A percentile compares a stretch with the other conserved stretches of the same genome.
Evolutionary conservation across 2,329 filamentous ascomycete genomes (phyloP).

Genomic region (Clonostachys solani): DNA sequence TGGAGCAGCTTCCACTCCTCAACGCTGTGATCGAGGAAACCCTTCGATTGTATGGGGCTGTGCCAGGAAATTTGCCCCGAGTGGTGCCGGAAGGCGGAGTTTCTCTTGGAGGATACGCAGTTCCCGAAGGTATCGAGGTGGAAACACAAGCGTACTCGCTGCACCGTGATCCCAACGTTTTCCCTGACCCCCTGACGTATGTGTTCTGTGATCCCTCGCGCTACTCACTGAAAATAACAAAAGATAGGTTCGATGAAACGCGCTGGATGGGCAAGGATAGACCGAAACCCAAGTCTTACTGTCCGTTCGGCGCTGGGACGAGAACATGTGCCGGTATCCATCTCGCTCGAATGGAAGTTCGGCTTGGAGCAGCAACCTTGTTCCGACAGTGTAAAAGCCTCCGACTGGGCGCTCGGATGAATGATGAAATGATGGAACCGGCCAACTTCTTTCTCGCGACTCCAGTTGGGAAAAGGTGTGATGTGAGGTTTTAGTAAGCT

Average conservation of each 20-base stretch:
- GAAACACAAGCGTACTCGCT: constrained; percentile 38
- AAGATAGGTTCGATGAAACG: too few relatives aligned
- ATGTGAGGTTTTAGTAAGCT: too few relatives aligned
- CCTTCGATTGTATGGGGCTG: constrained; percentile 35
- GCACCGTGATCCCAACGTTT: constrained; percentile 35
- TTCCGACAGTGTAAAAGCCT: constrained; percentile 20
- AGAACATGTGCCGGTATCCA: constrained; percentile 48
- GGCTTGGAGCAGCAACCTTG: constrained; percentile 45
- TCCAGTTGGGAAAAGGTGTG: too few relatives aligned
- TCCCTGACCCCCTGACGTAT: constrained; percentile 26
- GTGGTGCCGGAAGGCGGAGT: constrained; percentile 30
- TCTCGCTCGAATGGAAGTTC: constrained; percentile 50
- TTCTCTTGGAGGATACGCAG: constrained; percentile 25
- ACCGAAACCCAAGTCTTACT: too few relatives aligned
- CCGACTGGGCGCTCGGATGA: too few relatives aligned
- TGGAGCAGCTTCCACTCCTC: constrained; percentile 27
- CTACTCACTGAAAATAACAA: too few relatives aligned
- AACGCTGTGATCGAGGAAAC: constrained; percentile 38
- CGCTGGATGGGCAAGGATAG: too few relatives aligned
- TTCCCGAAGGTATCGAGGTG: constrained; percentile 33
- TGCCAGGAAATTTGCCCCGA: constrained; percentile 31
- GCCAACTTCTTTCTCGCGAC: too few relatives aligned
- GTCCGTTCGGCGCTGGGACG: too few relatives aligned
- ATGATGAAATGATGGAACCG: too few relatives aligned
- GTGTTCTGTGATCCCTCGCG: too few relatives aligned